Conservation (phyloP, 2,329 filamentous ascomycete species). For the Colletotrichum liriopes region DNA sequence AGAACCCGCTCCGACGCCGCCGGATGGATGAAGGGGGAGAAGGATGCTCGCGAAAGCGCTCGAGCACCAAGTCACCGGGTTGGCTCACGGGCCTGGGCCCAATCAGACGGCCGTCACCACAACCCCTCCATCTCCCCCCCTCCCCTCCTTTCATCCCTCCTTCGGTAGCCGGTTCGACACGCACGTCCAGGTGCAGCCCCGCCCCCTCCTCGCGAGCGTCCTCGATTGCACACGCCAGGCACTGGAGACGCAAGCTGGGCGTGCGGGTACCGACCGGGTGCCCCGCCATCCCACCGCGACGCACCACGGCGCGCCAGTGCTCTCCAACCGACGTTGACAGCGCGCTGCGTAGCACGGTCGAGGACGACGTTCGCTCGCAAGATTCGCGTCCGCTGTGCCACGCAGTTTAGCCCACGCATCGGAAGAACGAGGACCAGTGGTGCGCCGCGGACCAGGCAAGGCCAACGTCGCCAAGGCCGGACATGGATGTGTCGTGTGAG, state of each 20-base stretch:
- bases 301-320: not conserved
- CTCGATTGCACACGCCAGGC: not conserved
- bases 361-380: not conserved
- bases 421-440: not conserved
- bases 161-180: conserved; percentile 12
- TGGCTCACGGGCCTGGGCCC: not conserved
- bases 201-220: not conserved
- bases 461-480: not conserved
- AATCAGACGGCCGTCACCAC: conserved; percentile 5
- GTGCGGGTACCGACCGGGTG: not conserved
- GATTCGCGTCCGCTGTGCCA: not conserved
- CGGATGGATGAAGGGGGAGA: not conserved
- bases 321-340: not conserved
- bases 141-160: conserved; percentile 5
- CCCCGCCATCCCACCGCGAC: conserved; percentile 17
- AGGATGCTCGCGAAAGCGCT: not conserved
- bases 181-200: not conserved
- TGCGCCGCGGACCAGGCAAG: not conserved
- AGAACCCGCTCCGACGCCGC: conserved; percentile 38
- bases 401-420: not conserved
- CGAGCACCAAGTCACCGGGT: conserved; percentile 7
- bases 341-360: no score
- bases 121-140: conserved; percentile 1
- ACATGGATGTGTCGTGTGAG: conserved; percentile 13
- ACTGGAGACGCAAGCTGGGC: not conserved